Conservation (phyloP, 2,329 filamentous ascomycete genomes). For the Fragosphaeria purpurea region DNA sequence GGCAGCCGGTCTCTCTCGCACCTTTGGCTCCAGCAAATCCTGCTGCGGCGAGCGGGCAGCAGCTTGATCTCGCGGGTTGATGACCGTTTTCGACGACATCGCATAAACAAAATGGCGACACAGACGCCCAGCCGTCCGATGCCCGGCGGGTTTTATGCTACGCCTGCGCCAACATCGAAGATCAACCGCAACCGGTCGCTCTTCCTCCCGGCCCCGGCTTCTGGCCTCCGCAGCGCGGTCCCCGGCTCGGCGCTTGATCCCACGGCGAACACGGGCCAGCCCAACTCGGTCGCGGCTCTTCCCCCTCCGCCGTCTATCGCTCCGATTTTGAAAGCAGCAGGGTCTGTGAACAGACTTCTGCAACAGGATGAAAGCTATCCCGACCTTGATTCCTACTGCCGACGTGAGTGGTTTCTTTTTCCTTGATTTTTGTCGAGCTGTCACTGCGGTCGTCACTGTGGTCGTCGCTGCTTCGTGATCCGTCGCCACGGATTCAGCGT, state of each 20-base stretch:
- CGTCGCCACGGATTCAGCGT: too few species aligned
- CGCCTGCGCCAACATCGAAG: constrained; percentile 51
- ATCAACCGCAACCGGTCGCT: constrained; percentile 39
- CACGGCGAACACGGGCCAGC: constrained; percentile 4
- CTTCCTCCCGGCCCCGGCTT: constrained; percentile 26
- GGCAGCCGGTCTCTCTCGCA: too few species aligned
- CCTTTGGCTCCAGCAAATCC: too few species aligned
- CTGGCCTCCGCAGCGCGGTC: background rate
- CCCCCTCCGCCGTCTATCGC: constrained; percentile 22
- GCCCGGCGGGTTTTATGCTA: constrained; percentile 67
- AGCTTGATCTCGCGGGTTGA: too few species aligned
- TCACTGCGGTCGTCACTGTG: too few species aligned
- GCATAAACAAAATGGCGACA: constrained; percentile 34
- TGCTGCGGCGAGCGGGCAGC: too few species aligned
- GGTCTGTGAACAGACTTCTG: constrained; percentile 72
- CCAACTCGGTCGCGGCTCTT: constrained; percentile 31
- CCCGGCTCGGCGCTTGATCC: background rate
- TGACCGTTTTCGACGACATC: too few species aligned
- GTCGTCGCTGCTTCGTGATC: too few species aligned
- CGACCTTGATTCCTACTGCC: constrained; percentile 79
- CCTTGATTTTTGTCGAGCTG: background rate
- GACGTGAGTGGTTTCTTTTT: constrained; percentile 51
- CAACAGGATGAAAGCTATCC: constrained; percentile 71
- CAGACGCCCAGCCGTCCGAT: constrained; percentile 61
- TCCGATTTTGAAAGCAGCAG: constrained; percentile 69